Conservation (phyloP, 345 rosid genomes). For the Salix dunnii region DNA sequence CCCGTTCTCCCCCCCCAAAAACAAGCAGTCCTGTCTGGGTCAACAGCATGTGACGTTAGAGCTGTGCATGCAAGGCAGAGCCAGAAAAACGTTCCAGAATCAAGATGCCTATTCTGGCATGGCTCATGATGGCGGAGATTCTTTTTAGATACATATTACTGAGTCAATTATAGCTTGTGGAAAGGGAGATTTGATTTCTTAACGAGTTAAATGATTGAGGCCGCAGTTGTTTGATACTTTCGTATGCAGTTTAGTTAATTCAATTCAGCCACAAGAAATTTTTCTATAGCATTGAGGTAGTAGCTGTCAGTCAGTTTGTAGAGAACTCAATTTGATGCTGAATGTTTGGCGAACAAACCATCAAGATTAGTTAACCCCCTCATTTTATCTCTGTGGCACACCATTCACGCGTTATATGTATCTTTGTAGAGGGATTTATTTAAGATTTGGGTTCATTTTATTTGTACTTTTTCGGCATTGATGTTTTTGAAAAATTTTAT, state of each 20-base stretch:
- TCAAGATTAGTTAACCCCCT: background rate
- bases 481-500: too few species aligned
- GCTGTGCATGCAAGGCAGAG: conserved; percentile 18
- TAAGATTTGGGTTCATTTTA: background rate
- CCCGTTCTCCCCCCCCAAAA: background rate
- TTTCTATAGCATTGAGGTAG: conserved; percentile 4
- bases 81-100: conserved; percentile 10
- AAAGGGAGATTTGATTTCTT: conserved; percentile 14
- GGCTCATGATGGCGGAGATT: conserved; percentile 26
- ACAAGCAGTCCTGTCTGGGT: conserved; percentile 15
- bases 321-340: background rate
- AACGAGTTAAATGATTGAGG: conserved; percentile 12
- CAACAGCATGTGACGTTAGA: conserved; percentile 3
- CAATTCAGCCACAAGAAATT: background rate
- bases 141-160: conserved; percentile 20
- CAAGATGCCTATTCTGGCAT: conserved; percentile 23
- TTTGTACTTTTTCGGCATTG: too few species aligned
- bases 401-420: background rate
- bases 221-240: background rate
- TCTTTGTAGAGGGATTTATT: background rate
- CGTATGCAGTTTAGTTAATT: background rate
- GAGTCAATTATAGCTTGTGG: conserved; percentile 21
- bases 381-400: background rate
- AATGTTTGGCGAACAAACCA: background rate
- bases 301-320: background rate